Conservation (phyloP, 179 eudicot genomes). For the Nepenthes alata region DNA sequence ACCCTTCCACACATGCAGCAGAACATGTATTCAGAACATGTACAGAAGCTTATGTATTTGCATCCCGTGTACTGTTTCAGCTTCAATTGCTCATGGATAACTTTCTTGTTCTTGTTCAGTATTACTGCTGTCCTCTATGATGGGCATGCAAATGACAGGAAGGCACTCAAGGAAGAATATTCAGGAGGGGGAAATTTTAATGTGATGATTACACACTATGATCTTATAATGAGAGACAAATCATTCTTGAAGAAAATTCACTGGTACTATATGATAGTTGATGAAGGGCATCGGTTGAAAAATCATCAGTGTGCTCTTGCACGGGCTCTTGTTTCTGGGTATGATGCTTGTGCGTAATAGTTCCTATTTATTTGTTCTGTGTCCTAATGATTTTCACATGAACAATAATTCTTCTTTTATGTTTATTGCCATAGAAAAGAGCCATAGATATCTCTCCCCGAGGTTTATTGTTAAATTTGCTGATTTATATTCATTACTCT, state of each 20-base stretch:
- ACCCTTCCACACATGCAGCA: too few relatives aligned
- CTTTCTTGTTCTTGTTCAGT: constrained; percentile 29
- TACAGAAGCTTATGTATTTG: background rate
- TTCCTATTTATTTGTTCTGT: background rate
- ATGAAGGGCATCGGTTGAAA: constrained; percentile 93
- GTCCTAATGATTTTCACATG: too few relatives aligned
- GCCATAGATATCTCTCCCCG: too few relatives aligned
- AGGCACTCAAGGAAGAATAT: constrained; percentile 78
- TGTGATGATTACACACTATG: constrained; percentile 91
- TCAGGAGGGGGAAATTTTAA: constrained; percentile 73
- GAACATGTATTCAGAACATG: too few relatives aligned
- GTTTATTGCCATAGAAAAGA: too few relatives aligned
- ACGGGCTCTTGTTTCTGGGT: constrained; percentile 82
- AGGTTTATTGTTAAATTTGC: too few relatives aligned
- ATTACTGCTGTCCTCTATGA: constrained; percentile 83
- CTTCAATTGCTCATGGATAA: constrained; percentile 5
- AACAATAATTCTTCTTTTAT: too few relatives aligned
- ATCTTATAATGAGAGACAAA: constrained; percentile 95
- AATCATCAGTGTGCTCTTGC: constrained; percentile 93
- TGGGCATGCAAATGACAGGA: constrained; percentile 74
- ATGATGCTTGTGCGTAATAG: constrained; percentile 12
- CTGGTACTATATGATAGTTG: constrained; percentile 96
- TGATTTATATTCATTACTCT: too few relatives aligned
- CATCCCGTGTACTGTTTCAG: background rate
- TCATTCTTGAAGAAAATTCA: constrained; percentile 78